A percentile compares a stretch with the other conserved stretches of the same genome.
Conservation (phyloP, 768 basidiomycete genomes). For the Aureoboletus auriporus region DNA sequence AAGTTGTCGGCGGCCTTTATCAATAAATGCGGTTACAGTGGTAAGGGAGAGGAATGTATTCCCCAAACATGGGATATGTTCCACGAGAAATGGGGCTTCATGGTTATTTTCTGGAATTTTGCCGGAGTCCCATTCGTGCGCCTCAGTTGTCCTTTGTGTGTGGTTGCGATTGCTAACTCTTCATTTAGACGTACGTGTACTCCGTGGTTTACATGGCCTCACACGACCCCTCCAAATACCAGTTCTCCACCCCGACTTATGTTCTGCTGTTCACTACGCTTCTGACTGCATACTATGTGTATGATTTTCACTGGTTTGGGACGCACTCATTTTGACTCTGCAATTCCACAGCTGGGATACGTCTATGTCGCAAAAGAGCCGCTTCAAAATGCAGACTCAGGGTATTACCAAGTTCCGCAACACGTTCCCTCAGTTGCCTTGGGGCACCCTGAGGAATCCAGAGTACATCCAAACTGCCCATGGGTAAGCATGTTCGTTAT, state of each 20-base stretch:
- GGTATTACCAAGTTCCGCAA: constrained; percentile 82
- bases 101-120: constrained; percentile 98
- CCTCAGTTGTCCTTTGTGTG: constrained; percentile 1
- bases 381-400: constrained; percentile 96
- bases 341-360: constrained; percentile 74
- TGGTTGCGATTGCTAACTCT: neutral
- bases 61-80: constrained; percentile 99
- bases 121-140: constrained; percentile 89
- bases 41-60: constrained; percentile 92
- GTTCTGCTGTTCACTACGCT: constrained; percentile 71
- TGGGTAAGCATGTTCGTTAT: constrained; percentile 48
- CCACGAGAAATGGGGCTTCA: constrained; percentile 98
- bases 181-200: constrained; percentile 84
- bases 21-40: constrained; percentile 38
- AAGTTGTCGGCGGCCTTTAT: neutral
- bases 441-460: constrained; percentile 79
- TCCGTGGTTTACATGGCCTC: constrained; percentile 98
- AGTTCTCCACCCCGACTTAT: constrained; percentile 75
- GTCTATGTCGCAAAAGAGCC: constrained; percentile 93
- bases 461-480: constrained; percentile 91
- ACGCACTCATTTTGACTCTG: neutral
- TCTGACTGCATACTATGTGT: constrained; percentile 85
- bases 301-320: constrained; percentile 16
- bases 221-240: constrained; percentile 82
- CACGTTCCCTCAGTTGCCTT: constrained; percentile 92